phyloP scores from a whole-genome alignment of 345 rosid species.

The Eucalyptus sp. region DNA sequence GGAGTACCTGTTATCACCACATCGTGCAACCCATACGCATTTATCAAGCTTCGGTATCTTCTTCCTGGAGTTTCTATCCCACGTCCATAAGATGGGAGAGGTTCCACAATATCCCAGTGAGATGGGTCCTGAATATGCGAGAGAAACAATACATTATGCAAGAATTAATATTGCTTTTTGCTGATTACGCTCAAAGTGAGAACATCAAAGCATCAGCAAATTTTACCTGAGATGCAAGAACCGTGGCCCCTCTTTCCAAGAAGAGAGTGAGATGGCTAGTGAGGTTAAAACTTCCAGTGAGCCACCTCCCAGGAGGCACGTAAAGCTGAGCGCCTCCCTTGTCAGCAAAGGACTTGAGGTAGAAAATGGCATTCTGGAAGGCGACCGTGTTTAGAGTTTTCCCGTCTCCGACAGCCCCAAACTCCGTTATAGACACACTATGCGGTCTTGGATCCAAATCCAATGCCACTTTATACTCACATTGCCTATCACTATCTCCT shows the following conservation, averaged over 20 bases:
- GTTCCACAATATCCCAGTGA: slow-evolving; percentile 75
- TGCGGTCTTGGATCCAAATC: slow-evolving; percentile 77
- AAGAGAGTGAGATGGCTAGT: slow-evolving; percentile 96
- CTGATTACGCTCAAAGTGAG: background rate
- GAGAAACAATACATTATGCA: background rate
- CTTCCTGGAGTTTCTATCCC: slow-evolving; percentile 74
- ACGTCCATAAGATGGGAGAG: slow-evolving; percentile 84
- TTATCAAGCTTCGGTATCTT: slow-evolving; percentile 73
- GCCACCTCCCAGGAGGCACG: slow-evolving; percentile 89
- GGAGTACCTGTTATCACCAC: slow-evolving; percentile 46
- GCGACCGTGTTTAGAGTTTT: slow-evolving; percentile 78
- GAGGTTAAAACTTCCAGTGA: slow-evolving; percentile 86
- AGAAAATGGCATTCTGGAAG: slow-evolving; percentile 89
- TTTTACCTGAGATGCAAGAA: slow-evolving; percentile 84
- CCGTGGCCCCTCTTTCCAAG: slow-evolving; percentile 76
- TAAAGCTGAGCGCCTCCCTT: slow-evolving; percentile 99
- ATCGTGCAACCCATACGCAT: slow-evolving; percentile 59
- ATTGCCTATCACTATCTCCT: slow-evolving; percentile 24
- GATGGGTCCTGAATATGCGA: slow-evolving; percentile 44
- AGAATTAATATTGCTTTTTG: background rate
- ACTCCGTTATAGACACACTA: slow-evolving; percentile 85
- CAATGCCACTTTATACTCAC: slow-evolving; percentile 35
- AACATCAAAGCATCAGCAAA: background rate
- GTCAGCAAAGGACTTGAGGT: slow-evolving; percentile 89
- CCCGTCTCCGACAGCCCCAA: slow-evolving; percentile 96